Base-by-base conservation (phyloP, 129 eudicot species). In the Heracleum sosnowskyi region DNA sequence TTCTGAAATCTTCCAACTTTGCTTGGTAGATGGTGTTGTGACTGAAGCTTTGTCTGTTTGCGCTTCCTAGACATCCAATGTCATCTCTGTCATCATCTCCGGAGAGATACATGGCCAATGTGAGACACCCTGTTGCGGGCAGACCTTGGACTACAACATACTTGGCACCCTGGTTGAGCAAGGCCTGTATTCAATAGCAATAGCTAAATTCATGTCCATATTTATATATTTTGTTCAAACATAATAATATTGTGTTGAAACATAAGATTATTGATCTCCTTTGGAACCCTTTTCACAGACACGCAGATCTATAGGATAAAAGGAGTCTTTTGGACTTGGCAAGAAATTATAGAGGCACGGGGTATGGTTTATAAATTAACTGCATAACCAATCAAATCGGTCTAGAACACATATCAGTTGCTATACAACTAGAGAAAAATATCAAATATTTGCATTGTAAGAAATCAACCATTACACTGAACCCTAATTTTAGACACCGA, bases 101-200 rank as follows among this genome's bases (percentile, higher is more conserved):
- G 40, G 94, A 81, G 12, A 87, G 73, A 22, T 79, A 20, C 93
- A 93, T 69, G 76, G 98, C 75, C 60, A 89, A 82, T 41, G 97
- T 91, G 55, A 94, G 86, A 88, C 98, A 91, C 18, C 98, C 98
- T 35, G 96, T 89, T 44, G 92, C 79, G 1, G 93, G 96, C n/a
- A 94, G 91, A 69, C 98, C 98, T 88, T 94, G 87, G 4, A 94
- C 96, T 3, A 94, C 91, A 7, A 94, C 53, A 73, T 94, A 91
- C 53, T 88, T 94, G n/a, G 98, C 96, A 18, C 97, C 97, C 80
- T 94, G 91, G 44, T 62, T 83, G 11, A 94, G 82, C 81, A 91
- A 36, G 81, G 89, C 86, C 98, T 93, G 88, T 40, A 24, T 55
- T 22, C 72, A 74, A 15, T 26, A 72, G 51, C 45, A 40, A 72